phyloP scores from a whole-genome alignment of 2,329 filamentous ascomycete species.

The Scedosporium dehoogii region DNA sequence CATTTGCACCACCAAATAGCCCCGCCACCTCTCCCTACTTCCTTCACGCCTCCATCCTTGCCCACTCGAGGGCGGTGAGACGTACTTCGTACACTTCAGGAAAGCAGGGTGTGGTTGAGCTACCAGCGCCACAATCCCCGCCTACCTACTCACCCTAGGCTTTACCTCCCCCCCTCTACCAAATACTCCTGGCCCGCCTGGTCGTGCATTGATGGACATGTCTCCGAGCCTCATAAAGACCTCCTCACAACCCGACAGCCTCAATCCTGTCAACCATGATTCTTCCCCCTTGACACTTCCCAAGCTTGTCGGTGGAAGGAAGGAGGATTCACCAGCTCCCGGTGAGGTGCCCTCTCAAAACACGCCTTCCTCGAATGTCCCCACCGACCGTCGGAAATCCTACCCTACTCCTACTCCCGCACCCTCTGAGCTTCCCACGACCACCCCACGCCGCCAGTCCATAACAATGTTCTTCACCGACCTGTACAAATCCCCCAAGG shows the following conservation, averaged over 20 bases:
- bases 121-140: background rate
- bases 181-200: background rate
- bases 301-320: background rate
- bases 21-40: background rate
- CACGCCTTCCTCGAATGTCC: background rate
- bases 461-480: slow-evolving; percentile 7
- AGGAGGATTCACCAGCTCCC: background rate
- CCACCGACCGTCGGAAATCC: background rate
- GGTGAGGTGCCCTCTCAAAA: background rate
- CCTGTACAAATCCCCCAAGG: slow-evolving; percentile 7
- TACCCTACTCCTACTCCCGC: background rate
- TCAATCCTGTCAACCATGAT: background rate
- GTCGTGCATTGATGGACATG: background rate
- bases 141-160: background rate
- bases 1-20: background rate
- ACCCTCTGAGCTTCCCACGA: background rate
- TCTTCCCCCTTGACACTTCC: background rate
- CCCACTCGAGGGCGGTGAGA: background rate
- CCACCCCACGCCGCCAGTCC: background rate
- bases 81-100: background rate
- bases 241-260: background rate
- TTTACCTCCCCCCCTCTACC: background rate
- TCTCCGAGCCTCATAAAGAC: background rate
- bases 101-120: background rate
- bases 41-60: background rate